Percentiles rank a stretch among this genome's conserved stretches.
phyloP scores from a whole-genome alignment of 2,329 filamentous ascomycete species.

The Penicillium italicum region DNA sequence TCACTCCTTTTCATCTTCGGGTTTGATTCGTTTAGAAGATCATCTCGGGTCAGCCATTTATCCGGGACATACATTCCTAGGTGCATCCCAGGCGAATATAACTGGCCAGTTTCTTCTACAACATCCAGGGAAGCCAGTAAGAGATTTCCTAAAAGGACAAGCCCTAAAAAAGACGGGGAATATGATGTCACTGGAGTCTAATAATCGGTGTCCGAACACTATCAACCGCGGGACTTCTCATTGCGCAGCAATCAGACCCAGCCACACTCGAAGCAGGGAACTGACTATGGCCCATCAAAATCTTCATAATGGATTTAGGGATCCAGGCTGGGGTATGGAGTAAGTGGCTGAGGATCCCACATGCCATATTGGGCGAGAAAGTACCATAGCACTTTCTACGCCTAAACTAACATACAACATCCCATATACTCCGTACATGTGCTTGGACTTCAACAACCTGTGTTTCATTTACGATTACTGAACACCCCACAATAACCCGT shows the following conservation, averaged over 20 bases:
- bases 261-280: constrained; percentile 6
- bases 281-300: background rate
- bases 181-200: constrained; percentile 4
- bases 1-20: background rate
- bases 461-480: background rate
- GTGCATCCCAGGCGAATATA: background rate
- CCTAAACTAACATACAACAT: background rate
- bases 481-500: background rate
- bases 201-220: background rate
- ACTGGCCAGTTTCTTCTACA: background rate
- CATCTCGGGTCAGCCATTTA: background rate
- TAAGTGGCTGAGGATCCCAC: constrained; percentile 3
- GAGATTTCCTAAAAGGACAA: background rate
- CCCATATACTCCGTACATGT: background rate
- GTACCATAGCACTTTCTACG: background rate
- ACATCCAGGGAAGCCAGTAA: background rate
- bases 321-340: background rate
- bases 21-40: background rate
- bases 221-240: background rate
- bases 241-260: background rate
- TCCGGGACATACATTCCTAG: background rate
- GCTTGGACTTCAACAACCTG: no score
- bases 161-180: background rate
- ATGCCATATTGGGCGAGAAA: background rate
- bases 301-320: background rate